These are phyloP conservation scores for Arthrobotrys sinensis DNA, from an alignment of 2,329 filamentous ascomycete species.

Conservation along the genomic window DNA sequence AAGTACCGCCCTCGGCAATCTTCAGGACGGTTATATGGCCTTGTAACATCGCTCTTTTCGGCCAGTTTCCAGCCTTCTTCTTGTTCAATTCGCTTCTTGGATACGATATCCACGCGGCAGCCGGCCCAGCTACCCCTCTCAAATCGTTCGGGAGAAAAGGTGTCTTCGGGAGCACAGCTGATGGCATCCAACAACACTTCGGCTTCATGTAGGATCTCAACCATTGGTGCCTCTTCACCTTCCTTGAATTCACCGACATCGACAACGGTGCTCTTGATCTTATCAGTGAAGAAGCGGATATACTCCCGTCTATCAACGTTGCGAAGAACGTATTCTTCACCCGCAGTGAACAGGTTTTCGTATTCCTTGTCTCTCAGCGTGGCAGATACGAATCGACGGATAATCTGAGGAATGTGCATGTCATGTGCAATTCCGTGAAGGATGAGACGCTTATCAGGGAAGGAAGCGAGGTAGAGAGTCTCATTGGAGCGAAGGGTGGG, in stretches of 20 bases:
- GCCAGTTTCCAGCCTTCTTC: conserved; percentile 46
- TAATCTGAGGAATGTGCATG: conserved; percentile 50
- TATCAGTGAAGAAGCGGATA: conserved; percentile 36
- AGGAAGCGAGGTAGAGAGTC: conserved; percentile 47
- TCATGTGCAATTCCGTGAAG: conserved; percentile 52
- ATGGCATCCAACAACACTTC: conserved; percentile 55
- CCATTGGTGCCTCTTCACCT: conserved; percentile 29
- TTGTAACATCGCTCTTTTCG: conserved; percentile 23
- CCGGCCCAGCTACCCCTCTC: conserved; percentile 57
- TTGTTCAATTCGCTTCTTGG: conserved; percentile 35
- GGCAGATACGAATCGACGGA: conserved; percentile 52
- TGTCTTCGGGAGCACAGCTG: conserved; percentile 48
- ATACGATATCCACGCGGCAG: conserved; percentile 47
- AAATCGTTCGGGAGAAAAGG: conserved; percentile 23
- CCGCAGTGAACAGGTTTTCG: conserved; percentile 42
- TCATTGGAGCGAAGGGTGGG: conserved; percentile 40
- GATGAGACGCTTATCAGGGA: conserved; percentile 48
- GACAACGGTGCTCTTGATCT: conserved; percentile 36
- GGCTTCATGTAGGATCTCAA: conserved; percentile 48
- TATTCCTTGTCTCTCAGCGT: conserved; percentile 54
- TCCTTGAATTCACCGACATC: conserved; percentile 38
- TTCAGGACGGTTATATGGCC: conserved; percentile 38
- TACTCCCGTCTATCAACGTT: conserved; percentile 49
- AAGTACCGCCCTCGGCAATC: conserved; percentile 38
- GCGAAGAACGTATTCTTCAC: conserved; percentile 54